Conservation (phyloP, 257 asterid genomes). For the Solanum bukasovii region DNA sequence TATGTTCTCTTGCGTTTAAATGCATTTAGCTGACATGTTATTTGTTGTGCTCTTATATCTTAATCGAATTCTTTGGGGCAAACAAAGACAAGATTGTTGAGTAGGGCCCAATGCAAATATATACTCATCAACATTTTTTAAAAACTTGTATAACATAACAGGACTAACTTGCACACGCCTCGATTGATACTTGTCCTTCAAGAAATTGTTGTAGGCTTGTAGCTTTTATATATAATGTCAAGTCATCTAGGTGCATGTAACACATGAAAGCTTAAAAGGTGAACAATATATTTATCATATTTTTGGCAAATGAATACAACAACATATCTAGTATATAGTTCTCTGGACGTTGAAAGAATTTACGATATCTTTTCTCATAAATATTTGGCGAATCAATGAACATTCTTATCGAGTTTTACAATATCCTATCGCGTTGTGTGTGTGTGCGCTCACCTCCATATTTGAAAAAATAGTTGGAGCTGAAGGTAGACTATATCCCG, state of each 20-base stretch:
- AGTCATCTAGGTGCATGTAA: not conserved
- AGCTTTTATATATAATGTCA: not conserved
- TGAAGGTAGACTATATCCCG: not conserved
- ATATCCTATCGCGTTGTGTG: too few relatives aligned
- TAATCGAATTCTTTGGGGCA: not conserved
- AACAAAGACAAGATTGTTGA: not conserved
- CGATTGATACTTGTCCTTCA: not conserved
- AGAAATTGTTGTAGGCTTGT: not conserved
- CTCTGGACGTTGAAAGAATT: not conserved
- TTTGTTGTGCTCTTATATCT: not conserved
- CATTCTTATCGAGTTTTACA: not conserved
- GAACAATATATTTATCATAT: not conserved
- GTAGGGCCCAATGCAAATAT: not conserved
- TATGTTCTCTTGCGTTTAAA: not conserved
- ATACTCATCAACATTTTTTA: not conserved
- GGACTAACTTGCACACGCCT: not conserved
- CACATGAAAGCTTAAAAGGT: not conserved
- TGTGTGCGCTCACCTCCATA: not conserved
- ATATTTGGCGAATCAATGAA: not conserved
- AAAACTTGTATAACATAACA: not conserved
- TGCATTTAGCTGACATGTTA: not conserved
- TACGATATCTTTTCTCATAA: not conserved
- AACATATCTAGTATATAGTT: not conserved
- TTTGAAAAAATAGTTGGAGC: not conserved
- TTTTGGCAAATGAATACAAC: not conserved